These are phyloP conservation scores for Aplosporella prunicola DNA, from an alignment of 2,329 filamentous ascomycete species.

Conservation along the genomic window DNA sequence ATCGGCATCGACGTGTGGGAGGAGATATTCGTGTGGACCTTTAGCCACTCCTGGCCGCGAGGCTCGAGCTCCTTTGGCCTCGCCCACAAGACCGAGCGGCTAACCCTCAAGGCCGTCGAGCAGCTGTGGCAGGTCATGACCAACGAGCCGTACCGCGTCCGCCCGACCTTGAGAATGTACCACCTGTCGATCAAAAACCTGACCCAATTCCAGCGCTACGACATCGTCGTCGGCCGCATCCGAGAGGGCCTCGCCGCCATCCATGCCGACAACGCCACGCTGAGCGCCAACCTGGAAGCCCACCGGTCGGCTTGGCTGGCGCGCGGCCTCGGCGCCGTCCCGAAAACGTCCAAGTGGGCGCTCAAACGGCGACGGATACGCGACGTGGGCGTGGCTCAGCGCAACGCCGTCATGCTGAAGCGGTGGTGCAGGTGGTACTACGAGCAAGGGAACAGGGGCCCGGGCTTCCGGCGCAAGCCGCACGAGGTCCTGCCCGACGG, in stretches of 20 bases:
- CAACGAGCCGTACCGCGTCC: constrained; percentile 45
- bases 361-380: not conserved
- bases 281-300: not conserved
- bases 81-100: constrained; percentile 21
- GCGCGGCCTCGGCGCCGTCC: not conserved
- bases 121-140: constrained; percentile 53
- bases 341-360: not conserved
- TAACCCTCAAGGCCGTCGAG: constrained; percentile 38
- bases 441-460: not conserved
- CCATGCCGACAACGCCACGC: not conserved
- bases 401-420: constrained; percentile 1
- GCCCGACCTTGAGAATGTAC: constrained; percentile 50
- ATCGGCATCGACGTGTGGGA: constrained; percentile 54
- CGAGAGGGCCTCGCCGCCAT: not conserved
- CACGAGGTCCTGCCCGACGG: not conserved
- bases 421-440: constrained; percentile 2
- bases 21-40: constrained; percentile 58
- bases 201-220: not conserved
- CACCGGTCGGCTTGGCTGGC: not conserved
- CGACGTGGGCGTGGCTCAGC: not conserved
- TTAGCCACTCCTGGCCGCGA: constrained; percentile 40
- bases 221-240: not conserved
- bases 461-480: not conserved
- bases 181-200: constrained; percentile 21
- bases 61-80: constrained; percentile 18